Evolutionary conservation across 2,329 filamentous ascomycete genomes (phyloP).

Genomic region (Claviceps africana): DNA sequence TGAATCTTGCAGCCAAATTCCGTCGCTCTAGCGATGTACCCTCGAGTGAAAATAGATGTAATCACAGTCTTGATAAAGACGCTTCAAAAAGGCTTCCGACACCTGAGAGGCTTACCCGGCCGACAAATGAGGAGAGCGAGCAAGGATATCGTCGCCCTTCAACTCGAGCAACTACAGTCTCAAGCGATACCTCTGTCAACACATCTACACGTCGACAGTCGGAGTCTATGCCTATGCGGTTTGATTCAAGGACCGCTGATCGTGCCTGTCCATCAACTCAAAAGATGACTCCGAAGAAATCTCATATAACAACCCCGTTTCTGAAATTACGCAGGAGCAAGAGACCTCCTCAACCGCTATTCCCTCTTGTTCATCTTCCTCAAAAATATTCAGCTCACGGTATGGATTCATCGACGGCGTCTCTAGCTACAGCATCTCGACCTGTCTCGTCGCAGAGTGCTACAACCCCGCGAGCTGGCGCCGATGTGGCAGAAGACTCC

Average conservation of each 20-base stretch:
- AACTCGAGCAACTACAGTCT: conserved; percentile 14
- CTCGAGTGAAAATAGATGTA: conserved; percentile 13
- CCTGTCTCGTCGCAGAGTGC: conserved; percentile 22
- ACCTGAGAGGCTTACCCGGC: conserved; percentile 18
- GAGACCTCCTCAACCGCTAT: conserved; percentile 62
- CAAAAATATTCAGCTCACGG: conserved; percentile 39
- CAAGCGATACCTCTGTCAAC: conserved; percentile 31
- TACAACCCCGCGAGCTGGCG: conserved; percentile 11
- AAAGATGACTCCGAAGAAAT: conserved; percentile 44
- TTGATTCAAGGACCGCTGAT: conserved; percentile 69
- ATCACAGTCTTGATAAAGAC: background rate
- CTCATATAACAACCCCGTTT: conserved; percentile 54
- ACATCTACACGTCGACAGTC: conserved; percentile 30
- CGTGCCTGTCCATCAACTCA: conserved; percentile 44
- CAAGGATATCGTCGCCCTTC: conserved; percentile 23
- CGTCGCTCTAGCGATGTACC: conserved; percentile 37
- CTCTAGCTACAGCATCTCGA: conserved; percentile 24
- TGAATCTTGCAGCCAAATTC: conserved; percentile 38
- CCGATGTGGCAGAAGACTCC: conserved; percentile 10
- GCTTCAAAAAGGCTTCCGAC: background rate
- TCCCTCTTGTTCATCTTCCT: conserved; percentile 75
- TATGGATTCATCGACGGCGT: conserved; percentile 25
- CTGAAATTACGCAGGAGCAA: conserved; percentile 70
- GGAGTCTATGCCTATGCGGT: conserved; percentile 81
- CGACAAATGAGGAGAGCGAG: conserved; percentile 39